Conservation (phyloP, 208 protist species). For the Trypanosoma lewisi region DNA sequence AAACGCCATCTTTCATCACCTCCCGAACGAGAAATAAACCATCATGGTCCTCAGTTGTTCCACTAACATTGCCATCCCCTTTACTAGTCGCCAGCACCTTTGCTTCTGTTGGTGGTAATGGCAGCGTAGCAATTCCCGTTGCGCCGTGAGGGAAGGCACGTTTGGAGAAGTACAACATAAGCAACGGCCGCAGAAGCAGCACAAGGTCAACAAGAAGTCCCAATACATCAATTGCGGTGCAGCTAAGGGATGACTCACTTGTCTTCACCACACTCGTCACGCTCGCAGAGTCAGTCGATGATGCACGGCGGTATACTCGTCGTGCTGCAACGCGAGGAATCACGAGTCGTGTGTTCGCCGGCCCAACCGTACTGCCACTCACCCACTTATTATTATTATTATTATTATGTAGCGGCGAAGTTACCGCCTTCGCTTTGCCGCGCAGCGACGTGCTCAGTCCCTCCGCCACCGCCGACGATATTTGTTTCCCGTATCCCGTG, state of each 20-base stretch:
- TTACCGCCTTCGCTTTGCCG: background rate
- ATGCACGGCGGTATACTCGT: constrained; percentile 26
- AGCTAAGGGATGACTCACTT: constrained; percentile 41
- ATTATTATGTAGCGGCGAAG: too few species aligned
- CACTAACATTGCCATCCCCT: constrained; percentile 8
- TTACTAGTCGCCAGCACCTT: constrained; percentile 12
- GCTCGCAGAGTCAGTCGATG: constrained; percentile 8
- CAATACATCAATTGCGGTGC: constrained; percentile 69
- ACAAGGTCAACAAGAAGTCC: constrained; percentile 65
- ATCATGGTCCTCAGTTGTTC: constrained; percentile 9
- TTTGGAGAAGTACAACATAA: constrained; percentile 48
- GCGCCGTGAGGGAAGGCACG: constrained; percentile 36
- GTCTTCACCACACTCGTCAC: background rate
- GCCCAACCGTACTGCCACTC: constrained; percentile 26
- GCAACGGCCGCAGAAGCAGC: constrained; percentile 66
- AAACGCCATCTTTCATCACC: constrained; percentile 29
- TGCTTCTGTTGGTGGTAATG: constrained; percentile 24
- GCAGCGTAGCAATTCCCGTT: constrained; percentile 22
- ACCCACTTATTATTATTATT: too few species aligned
- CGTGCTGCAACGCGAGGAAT: constrained; percentile 70
- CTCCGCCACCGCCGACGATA: background rate
- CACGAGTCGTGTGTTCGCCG: constrained; percentile 47
- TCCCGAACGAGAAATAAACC: constrained; percentile 22
- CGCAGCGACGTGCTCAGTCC: background rate
- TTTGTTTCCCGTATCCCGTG: background rate